A percentile compares a stretch with the other conserved stretches of the same genome.
phyloP scores from a whole-genome alignment of 1,139 yeast genomes.

The Komagataea norvegica region DNA sequence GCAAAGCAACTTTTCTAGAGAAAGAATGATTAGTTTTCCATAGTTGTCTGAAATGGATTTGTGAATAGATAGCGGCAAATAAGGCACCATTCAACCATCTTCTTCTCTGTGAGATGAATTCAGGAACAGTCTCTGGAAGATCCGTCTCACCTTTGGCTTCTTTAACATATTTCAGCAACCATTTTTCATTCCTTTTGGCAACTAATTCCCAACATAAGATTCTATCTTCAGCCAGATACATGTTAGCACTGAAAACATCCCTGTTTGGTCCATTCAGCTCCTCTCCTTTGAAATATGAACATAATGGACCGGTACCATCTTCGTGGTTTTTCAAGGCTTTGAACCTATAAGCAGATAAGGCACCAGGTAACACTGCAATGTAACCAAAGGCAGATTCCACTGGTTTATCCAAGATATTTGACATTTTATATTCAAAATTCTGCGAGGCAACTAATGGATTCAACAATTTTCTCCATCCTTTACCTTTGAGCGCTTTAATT shows the following conservation, averaged over 20 bases:
- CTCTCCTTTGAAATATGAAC: constrained; percentile 89
- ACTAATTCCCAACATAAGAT: constrained; percentile 96
- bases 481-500: constrained; percentile 90
- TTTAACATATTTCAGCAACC: constrained; percentile 91
- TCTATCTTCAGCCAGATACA: constrained; percentile 97
- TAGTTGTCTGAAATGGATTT: constrained; percentile 69
- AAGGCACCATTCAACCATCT: constrained; percentile 98
- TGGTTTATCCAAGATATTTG: constrained; percentile 92
- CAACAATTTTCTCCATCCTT: constrained; percentile 68
- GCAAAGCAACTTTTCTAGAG: constrained; percentile 71
- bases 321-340: constrained; percentile 79
- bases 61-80: constrained; percentile 90
- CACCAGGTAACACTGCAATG: constrained; percentile 93
- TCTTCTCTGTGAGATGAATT: constrained; percentile 90
- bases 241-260: constrained; percentile 90
- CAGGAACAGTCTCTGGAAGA: constrained; percentile 89
- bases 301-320: constrained; percentile 90
- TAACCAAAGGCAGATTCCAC: constrained; percentile 91
- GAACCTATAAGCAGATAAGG: constrained; percentile 89
- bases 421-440: constrained; percentile 94
- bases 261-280: constrained; percentile 38
- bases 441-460: constrained; percentile 96
- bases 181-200: constrained; percentile 77
- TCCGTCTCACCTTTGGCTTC: constrained; percentile 96
- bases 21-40: constrained; percentile 85